These are phyloP conservation scores for Tricholoma terreum DNA, from an alignment of 768 basidiomycete species.

Conservation along the genomic window DNA sequence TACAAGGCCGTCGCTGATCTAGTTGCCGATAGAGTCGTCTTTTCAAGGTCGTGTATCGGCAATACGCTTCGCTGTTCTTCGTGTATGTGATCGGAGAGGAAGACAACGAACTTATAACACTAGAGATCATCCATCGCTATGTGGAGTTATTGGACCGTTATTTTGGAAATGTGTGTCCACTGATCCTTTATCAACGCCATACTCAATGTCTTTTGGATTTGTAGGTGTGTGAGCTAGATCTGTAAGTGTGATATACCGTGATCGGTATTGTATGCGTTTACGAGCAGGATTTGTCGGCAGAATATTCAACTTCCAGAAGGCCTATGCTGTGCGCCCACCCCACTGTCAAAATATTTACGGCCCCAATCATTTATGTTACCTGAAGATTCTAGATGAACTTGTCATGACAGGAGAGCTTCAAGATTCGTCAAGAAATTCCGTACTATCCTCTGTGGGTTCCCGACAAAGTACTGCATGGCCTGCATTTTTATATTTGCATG, in stretches of 20 bases:
- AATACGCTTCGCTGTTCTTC: conserved; percentile 86
- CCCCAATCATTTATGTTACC: background rate
- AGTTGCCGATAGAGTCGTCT: background rate
- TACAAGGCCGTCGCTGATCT: conserved; percentile 31
- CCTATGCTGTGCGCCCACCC: conserved; percentile 67
- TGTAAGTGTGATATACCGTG: conserved; percentile 47
- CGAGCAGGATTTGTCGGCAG: conserved; percentile 33
- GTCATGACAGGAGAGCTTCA: conserved; percentile 93
- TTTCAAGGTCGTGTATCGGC: conserved; percentile 73
- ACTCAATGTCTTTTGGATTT: conserved; percentile 40
- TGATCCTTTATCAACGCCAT: conserved; percentile 42
- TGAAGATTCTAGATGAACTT: conserved; percentile 85
- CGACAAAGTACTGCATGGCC: no score
- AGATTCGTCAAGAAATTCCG: conserved; percentile 80
- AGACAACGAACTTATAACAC: conserved; percentile 80
- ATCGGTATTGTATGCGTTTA: background rate
- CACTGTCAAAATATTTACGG: background rate
- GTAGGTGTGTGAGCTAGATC: conserved; percentile 87
- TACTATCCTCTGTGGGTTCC: conserved; percentile 36
- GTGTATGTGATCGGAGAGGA: conserved; percentile 67
- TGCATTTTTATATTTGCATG: background rate
- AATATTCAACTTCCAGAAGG: conserved; percentile 98
- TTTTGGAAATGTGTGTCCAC: conserved; percentile 73
- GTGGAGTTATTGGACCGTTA: conserved; percentile 77
- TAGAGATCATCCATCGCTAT: conserved; percentile 83